These are phyloP conservation scores for Claviceps fusiformis DNA, from an alignment of 2,329 filamentous ascomycete species.

Conservation along the genomic window DNA sequence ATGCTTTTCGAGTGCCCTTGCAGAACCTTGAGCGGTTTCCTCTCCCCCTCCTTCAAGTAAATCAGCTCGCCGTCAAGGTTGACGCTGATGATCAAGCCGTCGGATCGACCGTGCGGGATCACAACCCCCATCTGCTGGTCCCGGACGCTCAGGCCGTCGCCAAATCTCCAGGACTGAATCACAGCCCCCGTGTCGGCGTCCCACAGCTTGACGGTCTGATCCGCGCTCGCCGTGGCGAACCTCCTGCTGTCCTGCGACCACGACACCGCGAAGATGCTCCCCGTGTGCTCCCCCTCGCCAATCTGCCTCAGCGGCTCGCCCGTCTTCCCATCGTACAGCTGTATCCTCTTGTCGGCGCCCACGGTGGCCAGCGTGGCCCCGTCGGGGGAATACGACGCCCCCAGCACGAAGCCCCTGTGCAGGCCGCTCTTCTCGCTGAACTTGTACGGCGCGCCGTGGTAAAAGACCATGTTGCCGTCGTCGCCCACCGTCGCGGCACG, in stretches of 20 bases:
- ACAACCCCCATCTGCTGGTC: constrained; percentile 93
- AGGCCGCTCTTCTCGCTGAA: constrained; percentile 73
- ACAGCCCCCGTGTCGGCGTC: constrained; percentile 68
- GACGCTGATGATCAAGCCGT: constrained; percentile 80
- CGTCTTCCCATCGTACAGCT: constrained; percentile 92
- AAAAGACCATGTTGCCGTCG: constrained; percentile 80
- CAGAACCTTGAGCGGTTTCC: constrained; percentile 56
- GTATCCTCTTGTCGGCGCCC: constrained; percentile 83
- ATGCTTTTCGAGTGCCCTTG: constrained; percentile 87
- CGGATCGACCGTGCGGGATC: constrained; percentile 68
- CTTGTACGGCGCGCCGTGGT: constrained; percentile 90
- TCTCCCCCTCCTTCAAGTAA: constrained; percentile 64
- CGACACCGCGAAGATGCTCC: constrained; percentile 82
- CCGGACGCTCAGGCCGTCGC: constrained; percentile 60
- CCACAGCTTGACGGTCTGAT: constrained; percentile 92
- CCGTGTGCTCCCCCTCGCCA: constrained; percentile 73
- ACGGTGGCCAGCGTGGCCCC: constrained; percentile 72
- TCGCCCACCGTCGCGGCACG: constrained; percentile 84
- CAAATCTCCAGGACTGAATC: constrained; percentile 73
- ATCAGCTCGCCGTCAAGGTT: constrained; percentile 81
- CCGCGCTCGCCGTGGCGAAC: constrained; percentile 83
- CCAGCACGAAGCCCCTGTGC: constrained; percentile 83
- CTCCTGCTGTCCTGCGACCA: constrained; percentile 80
- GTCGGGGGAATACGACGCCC: constrained; percentile 79
- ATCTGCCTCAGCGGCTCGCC: constrained; percentile 69